Conservation (phyloP, 2,329 filamentous ascomycete species). For the Ascochyta clinopodiicola region DNA sequence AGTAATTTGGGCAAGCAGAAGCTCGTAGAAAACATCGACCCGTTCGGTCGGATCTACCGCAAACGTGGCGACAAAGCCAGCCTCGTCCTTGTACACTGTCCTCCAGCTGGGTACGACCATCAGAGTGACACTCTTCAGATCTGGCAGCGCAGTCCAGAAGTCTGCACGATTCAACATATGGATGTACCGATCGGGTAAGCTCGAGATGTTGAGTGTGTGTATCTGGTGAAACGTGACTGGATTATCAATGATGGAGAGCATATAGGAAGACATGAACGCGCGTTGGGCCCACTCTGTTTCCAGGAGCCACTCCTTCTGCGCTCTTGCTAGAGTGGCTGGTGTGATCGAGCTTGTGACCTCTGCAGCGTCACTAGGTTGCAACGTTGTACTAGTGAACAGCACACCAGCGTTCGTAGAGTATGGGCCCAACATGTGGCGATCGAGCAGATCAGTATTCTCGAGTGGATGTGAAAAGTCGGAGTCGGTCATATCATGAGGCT, state of each 20-base stretch:
- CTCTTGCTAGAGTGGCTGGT: constrained; percentile 62
- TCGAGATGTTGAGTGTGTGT: constrained; percentile 67
- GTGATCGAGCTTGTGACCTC: constrained; percentile 51
- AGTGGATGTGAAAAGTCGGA: constrained; percentile 21
- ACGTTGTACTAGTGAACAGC: constrained; percentile 41
- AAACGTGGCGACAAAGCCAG: constrained; percentile 58
- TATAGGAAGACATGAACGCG: constrained; percentile 72
- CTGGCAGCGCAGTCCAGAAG: constrained; percentile 67
- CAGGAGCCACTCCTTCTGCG: constrained; percentile 72
- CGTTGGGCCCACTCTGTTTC: constrained; percentile 73
- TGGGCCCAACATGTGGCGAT: constrained; percentile 26
- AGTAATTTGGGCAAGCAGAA: constrained; percentile 61
- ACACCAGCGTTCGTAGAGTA: constrained; percentile 33
- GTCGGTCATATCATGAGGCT: constrained; percentile 28
- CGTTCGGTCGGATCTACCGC: constrained; percentile 60
- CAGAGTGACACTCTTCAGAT: constrained; percentile 62
- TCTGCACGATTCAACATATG: constrained; percentile 61
- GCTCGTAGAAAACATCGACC: constrained; percentile 57
- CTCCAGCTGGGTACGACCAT: constrained; percentile 73
- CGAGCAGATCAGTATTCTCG: constrained; percentile 30
- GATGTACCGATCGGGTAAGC: constrained; percentile 68
- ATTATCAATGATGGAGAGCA: constrained; percentile 69
- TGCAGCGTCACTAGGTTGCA: constrained; percentile 30
- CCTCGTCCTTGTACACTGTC: constrained; percentile 60
- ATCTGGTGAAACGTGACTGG: constrained; percentile 60